Evolutionary conservation across 169 alveolate species (phyloP), one percentile per base, ranked within the genome.

Genomic region (Cystoisospora suis): DNA sequence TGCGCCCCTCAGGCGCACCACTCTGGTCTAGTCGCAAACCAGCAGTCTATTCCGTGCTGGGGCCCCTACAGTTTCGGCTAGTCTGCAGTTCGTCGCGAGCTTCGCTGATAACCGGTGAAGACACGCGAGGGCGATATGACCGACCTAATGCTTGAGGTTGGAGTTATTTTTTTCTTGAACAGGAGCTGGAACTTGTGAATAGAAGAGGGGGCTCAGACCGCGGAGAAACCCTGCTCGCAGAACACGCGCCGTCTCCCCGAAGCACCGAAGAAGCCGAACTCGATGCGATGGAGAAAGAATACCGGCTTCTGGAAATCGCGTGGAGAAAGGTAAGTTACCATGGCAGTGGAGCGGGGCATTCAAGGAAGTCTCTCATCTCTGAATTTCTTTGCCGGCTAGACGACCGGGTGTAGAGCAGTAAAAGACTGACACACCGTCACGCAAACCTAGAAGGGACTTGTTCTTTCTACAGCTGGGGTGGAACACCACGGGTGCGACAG

Each of bases 271-370:
- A 72, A 34, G 83, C 83, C 36, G 83, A 15, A 34, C 53, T 72
- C 32, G 83, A 34, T 0, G 83, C 83, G 34, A 72, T 72, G 83
- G 83, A 72, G 83, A 34, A n/a, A 12, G 83, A 72, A 38, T 72
- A 72, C 83, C 15, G 83, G 56, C n/a, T 72, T 40, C 83, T 72
- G 32, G 83, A 72, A 40, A 38, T 56, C 23, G 83, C 83, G 0
- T 72, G 32, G 58, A 72, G 56, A 72, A 38, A 36, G 56, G 83
- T 72, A 72, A 7, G 38, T 1, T n/a, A 20, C 20, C 61, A n/a
- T n/a, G n/a, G n/a, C n/a, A n/a, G n/a, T n/a, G n/a, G n/a, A n/a
- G n/a, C n/a, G n/a, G n/a, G n/a, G n/a, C n/a, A n/a, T n/a, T n/a
- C n/a, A n/a, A n/a, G n/a, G n/a, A n/a, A n/a, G n/a, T n/a, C n/a